Conservation (phyloP, 306 rosid genomes). For the Cyamopsis tetragonoloba region DNA sequence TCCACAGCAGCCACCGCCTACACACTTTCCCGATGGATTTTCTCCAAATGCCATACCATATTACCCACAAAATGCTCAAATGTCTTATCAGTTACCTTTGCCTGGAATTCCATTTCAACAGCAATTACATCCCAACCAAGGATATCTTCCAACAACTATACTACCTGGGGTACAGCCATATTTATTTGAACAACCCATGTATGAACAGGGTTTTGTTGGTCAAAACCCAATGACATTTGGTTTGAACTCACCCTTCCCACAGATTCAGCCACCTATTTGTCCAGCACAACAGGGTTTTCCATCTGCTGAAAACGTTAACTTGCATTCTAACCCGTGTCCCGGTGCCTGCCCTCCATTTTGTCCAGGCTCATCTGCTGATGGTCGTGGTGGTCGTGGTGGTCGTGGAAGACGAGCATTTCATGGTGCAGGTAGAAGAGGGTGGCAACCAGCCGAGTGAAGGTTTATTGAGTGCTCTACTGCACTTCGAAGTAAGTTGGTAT, state of each 20-base stretch:
- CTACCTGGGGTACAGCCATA: slow-evolving; percentile 35
- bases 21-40: slow-evolving; percentile 43
- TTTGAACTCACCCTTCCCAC: slow-evolving; percentile 39
- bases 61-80: slow-evolving; percentile 42
- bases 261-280: slow-evolving; percentile 20
- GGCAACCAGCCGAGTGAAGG: slow-evolving; percentile 49
- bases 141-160: slow-evolving; percentile 26
- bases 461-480: not conserved
- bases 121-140: slow-evolving; percentile 41
- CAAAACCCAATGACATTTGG: slow-evolving; percentile 55
- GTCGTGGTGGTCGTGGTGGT: too few species aligned
- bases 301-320: slow-evolving; percentile 29
- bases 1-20: slow-evolving; percentile 48
- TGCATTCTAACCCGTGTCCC: slow-evolving; percentile 27
- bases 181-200: slow-evolving; percentile 39
- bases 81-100: slow-evolving; percentile 50
- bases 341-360: slow-evolving; percentile 45
- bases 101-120: slow-evolving; percentile 44
- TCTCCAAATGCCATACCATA: slow-evolving; percentile 49
- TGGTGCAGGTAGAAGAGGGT: slow-evolving; percentile 48
- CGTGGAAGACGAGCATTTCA: slow-evolving; percentile 48
- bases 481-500: not conserved
- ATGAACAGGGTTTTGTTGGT: slow-evolving; percentile 42
- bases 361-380: slow-evolving; percentile 37
- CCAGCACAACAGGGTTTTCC: slow-evolving; percentile 37